Conservation (phyloP, 768 basidiomycete species). For the Calocera cornea region DNA sequence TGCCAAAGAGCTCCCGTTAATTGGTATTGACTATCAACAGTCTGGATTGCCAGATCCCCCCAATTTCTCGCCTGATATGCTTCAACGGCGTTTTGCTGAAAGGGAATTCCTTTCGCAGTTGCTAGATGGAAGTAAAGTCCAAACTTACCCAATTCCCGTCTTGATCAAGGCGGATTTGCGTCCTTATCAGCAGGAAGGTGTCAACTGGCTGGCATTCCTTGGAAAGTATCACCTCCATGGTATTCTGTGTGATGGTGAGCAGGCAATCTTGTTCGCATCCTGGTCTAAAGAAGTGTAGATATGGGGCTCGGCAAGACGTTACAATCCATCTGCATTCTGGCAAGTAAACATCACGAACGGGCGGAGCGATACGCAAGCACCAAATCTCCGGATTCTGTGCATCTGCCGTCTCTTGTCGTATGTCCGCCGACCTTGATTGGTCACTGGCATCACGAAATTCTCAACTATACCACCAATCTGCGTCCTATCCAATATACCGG, state of each 20-base stretch:
- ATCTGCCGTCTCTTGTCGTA: slow-evolving; percentile 84
- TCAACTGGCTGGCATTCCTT: slow-evolving; percentile 97
- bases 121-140: slow-evolving; percentile 88
- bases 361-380: slow-evolving; percentile 51
- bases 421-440: slow-evolving; percentile 97
- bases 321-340: slow-evolving; percentile 93
- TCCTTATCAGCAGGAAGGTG: slow-evolving; percentile 95
- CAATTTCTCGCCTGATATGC: slow-evolving; percentile 75
- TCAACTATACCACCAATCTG: slow-evolving; percentile 78
- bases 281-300: slow-evolving; percentile 37
- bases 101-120: slow-evolving; percentile 86
- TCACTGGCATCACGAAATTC: slow-evolving; percentile 97
- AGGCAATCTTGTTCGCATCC: not conserved
- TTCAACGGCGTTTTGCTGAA: slow-evolving; percentile 75
- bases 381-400: slow-evolving; percentile 58
- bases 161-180: slow-evolving; percentile 85
- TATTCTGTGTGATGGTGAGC: slow-evolving; percentile 87
- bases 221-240: slow-evolving; percentile 97
- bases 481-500: slow-evolving; percentile 81
- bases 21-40: slow-evolving; percentile 28
- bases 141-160: slow-evolving; percentile 75
- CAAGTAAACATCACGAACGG: slow-evolving; percentile 86
- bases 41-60: slow-evolving; percentile 94
- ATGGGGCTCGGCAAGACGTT: slow-evolving; percentile 98
- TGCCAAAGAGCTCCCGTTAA: not conserved